Base-by-base conservation (phyloP, 441 rosid species). In the Erodium chrysanthum region DNA sequence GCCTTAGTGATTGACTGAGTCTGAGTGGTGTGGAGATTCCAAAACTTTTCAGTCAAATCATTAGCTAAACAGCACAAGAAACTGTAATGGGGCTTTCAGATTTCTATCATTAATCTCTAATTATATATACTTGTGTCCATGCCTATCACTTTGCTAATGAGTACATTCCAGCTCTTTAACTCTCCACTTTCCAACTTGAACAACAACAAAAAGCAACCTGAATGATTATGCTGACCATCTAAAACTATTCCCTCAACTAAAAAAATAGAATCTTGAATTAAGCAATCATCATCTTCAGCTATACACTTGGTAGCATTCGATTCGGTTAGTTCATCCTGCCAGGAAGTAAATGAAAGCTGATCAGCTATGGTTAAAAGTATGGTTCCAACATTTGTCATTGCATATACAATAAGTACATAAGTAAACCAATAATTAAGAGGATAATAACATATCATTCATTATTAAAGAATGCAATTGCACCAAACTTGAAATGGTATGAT, bases 1-100 rank as follows among this genome's bases (percentile, higher is more conserved):
- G 60, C 60, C 37, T 33, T 33, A 6, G 37, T 33, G 37, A 33
- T 33, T 33, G n/a, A n/a, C 9, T n/a, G n/a, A n/a, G n/a, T n/a
- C n/a, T n/a, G 56, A 14, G 56, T 48, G 20, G 3, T n/a, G 60
- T 54, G 60, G 60, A 54, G 60, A 54, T 54, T 18, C 60, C 60
- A 54, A 54, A 54, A 54, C 61, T 21, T 56, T 56, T 56, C 27
- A 56, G 61, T 20, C 7, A 21, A 56, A 21, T 56, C 61, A 56
- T 56, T 2, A 56, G 12, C 14, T 56, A 21, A 56, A 11, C 61
- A 21, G 29, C 27, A 56, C 5, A 21, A 11, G 61, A 54, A 8
- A 54, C 17, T 20, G 60, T 21, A 54, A 20, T 33, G 37, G 42
- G 11, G 10, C 11, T 37, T 37, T 9, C 42, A 21, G 3, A 20